Evolutionary conservation across 768 basidiomycete species (phyloP), one percentile per base, ranked within the genome.

Genomic region (Kockovaella imperatae): DNA sequence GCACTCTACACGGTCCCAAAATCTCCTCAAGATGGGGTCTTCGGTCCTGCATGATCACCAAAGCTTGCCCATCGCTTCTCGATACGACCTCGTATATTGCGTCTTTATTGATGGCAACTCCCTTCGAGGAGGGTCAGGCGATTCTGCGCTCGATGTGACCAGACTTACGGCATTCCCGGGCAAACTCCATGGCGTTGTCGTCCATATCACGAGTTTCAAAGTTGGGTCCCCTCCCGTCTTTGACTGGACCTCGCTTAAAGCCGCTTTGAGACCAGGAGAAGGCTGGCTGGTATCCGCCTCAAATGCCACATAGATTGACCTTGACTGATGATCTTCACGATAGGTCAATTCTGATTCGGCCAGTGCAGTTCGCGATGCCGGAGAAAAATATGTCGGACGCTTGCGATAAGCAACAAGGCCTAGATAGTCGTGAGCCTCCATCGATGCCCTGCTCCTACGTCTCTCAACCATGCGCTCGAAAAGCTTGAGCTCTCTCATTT

Each of bases 141-240:
- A 30, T 36, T 30, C 5, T 20, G 13, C 31, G 31, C 50, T 21
- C 17, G 36, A 17, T 28, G 15, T 20, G 5, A 32, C 18, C 26
- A n/a, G n/a, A 52, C 77, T 34, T 57, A 89, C 90, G 85, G 90
- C 88, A 63, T 99, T 97, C 1, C 88, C 87, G 4, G 86, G 88
- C 39, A 97, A 73, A 3, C 88, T 97, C 93, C 93, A 99, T 1
- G 93, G 87, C 0, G 93, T 97, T 3, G 93, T 97, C 2, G 93
- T 97, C 93, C 93, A 99, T 3, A 93, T 84, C 15, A 89, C 74
- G 8, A 95, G 59, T 24, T 77, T 76, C 10, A 83, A 70, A 2
- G 56, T 42, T 1, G 41, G n/a, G n/a, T n/a, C 49, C 14, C n/a
- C 34, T 1, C 42, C 53, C 7, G 42, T 25, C 21, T 40, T 26